Conservation (phyloP, 805 yeast genomes). For the Sporopachydermia lactativora region DNA sequence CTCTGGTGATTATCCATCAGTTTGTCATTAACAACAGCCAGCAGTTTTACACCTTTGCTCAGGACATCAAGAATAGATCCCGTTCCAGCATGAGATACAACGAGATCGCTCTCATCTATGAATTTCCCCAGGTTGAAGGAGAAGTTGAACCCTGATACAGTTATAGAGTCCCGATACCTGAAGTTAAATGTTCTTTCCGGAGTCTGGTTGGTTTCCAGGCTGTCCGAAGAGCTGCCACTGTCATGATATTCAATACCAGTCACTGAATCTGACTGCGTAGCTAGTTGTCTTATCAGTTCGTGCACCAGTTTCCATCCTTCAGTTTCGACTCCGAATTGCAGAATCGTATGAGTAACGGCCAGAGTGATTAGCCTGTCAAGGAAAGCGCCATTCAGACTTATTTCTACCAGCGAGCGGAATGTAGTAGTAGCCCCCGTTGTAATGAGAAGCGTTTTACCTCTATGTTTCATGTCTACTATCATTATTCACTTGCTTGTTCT, state of each 20-base stretch:
- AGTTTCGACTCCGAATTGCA: conserved; percentile 46
- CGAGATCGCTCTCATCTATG: conserved; percentile 36
- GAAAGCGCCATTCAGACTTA: conserved; percentile 24
- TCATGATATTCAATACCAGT: neutral
- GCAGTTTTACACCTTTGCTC: conserved; percentile 33
- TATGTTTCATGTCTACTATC: too few species aligned
- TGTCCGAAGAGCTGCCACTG: too few species aligned
- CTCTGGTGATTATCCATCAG: conserved; percentile 84
- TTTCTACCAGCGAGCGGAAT: conserved; percentile 43
- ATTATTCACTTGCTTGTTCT: too few species aligned
- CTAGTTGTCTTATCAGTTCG: conserved; percentile 4
- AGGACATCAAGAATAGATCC: conserved; percentile 81
- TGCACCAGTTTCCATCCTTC: conserved; percentile 13
- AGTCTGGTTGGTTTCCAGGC: conserved; percentile 2
- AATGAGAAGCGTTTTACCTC: conserved; percentile 29
- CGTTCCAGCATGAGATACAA: conserved; percentile 83
- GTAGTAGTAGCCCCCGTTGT: conserved; percentile 91
- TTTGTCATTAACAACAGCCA: conserved; percentile 55
- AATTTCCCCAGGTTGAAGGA: conserved; percentile 26
- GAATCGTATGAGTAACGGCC: conserved; percentile 27
- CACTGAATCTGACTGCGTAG: neutral
- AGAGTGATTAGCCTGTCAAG: conserved; percentile 19
- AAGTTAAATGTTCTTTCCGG: conserved; percentile 8
- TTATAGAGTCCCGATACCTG: neutral
- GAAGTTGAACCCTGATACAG: conserved; percentile 33